Evolutionary conservation across 495 filamentous ascomycete genomes (phyloP).

Genomic region (Letharia columbiana): DNA sequence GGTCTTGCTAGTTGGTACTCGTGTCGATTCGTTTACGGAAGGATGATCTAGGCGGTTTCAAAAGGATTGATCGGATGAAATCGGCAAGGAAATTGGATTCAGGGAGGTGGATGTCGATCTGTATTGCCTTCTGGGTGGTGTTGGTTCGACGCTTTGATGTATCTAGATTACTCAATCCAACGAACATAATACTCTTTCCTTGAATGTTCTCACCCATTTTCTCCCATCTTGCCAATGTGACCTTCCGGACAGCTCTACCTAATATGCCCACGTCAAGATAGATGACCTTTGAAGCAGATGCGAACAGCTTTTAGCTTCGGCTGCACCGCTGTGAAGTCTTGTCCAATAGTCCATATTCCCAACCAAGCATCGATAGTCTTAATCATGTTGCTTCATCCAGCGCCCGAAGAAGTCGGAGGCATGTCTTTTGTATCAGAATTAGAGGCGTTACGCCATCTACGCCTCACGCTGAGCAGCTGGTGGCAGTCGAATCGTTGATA

Average conservation of each 20-base stretch:
- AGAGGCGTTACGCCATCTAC: too few relatives aligned
- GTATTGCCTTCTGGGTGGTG: background rate
- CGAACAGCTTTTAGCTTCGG: background rate
- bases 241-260: background rate
- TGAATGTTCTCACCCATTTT: background rate
- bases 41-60: background rate
- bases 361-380: background rate
- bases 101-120: background rate
- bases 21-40: background rate
- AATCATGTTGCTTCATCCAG: background rate
- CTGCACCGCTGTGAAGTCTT: background rate
- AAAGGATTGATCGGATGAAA: background rate
- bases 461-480: too few relatives aligned
- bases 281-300: background rate
- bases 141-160: background rate
- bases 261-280: background rate
- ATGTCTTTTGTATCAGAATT: too few relatives aligned
- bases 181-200: background rate
- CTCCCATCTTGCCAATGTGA: background rate
- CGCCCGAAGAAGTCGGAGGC: too few relatives aligned
- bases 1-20: background rate
- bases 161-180: background rate
- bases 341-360: too few relatives aligned
- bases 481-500: too few relatives aligned
- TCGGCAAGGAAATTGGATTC: background rate